Conservation (phyloP, 495 filamentous ascomycete species). For the Chaetomium fimeti region DNA sequence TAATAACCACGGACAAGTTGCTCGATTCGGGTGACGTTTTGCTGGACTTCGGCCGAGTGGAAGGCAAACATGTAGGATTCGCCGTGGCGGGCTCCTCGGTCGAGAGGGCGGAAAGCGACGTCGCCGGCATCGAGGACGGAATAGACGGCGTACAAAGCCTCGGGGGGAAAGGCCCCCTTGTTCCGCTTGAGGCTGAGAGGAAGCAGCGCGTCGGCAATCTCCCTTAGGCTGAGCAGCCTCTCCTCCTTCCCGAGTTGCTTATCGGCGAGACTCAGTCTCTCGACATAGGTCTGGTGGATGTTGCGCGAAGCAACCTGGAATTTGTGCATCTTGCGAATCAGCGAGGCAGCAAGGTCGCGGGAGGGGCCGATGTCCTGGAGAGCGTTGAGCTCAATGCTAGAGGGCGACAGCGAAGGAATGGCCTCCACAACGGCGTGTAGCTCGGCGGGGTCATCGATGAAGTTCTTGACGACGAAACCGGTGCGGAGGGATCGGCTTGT, state of each 20-base stretch:
- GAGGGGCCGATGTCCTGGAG: constrained; percentile 53
- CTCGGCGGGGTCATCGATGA: constrained; percentile 53
- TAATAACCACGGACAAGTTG: constrained; percentile 36
- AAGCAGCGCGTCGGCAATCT: constrained; percentile 57
- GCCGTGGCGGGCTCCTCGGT: constrained; percentile 32
- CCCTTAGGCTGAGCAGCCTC: constrained; percentile 58
- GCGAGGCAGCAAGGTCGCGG: constrained; percentile 47
- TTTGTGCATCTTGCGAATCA: constrained; percentile 53
- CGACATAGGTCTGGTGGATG: constrained; percentile 53
- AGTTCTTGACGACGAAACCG: constrained; percentile 63
- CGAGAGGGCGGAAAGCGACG: constrained; percentile 46
- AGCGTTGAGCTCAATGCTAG: constrained; percentile 44
- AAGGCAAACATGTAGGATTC: constrained; percentile 44
- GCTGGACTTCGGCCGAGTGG: constrained; percentile 34
- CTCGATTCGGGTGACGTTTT: constrained; percentile 33
- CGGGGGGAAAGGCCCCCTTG: constrained; percentile 49
- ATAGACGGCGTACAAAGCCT: constrained; percentile 67
- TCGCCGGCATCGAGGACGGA: constrained; percentile 58
- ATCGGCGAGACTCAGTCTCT: constrained; percentile 52
- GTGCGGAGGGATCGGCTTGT: constrained; percentile 46
- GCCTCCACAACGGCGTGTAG: constrained; percentile 60
- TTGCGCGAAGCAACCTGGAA: constrained; percentile 53
- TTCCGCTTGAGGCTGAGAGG: constrained; percentile 47
- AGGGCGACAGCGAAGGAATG: constrained; percentile 46
- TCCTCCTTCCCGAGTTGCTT: constrained; percentile 47